These are phyloP conservation scores for Bassia scoparia DNA, from an alignment of 148 eudicot genomes.

Conservation along the genomic window DNA sequence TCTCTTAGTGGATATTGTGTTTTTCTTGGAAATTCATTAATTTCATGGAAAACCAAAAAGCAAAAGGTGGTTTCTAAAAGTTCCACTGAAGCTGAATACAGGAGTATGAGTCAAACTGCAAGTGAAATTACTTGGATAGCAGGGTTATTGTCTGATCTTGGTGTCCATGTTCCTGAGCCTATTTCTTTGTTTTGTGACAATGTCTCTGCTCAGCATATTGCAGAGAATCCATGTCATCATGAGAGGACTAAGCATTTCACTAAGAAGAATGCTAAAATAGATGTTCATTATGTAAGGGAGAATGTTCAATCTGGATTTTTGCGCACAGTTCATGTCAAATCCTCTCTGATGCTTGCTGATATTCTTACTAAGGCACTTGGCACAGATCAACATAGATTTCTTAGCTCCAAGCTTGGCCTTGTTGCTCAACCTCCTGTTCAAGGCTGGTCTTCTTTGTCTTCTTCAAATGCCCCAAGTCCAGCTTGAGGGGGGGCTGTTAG, in stretches of 20 bases:
- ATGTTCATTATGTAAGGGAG: neutral
- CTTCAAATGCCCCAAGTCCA: no score
- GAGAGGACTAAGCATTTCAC: neutral
- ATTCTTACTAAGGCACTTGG: no score
- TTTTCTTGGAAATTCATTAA: neutral
- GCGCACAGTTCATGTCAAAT: no score
- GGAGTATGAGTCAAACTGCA: neutral
- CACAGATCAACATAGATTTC: neutral
- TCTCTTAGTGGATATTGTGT: neutral
- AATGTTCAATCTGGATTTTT: no score
- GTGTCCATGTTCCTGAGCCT: neutral
- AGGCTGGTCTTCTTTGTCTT: no score
- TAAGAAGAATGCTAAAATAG: neutral
- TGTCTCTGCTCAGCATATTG: neutral
- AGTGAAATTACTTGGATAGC: neutral
- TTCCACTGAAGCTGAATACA: neutral
- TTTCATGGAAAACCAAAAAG: slow-evolving; percentile 5
- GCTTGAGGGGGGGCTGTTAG: no score
- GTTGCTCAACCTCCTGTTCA: neutral
- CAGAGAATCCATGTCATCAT: neutral
- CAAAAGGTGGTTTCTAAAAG: neutral
- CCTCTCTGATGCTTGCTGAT: no score
- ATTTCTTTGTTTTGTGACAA: neutral
- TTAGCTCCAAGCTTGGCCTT: neutral
- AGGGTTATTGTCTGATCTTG: neutral